Percentiles rank a stretch among this genome's conserved stretches.
phyloP scores from a whole-genome alignment of 148 eudicot genomes.

The Beta vulgaris region DNA sequence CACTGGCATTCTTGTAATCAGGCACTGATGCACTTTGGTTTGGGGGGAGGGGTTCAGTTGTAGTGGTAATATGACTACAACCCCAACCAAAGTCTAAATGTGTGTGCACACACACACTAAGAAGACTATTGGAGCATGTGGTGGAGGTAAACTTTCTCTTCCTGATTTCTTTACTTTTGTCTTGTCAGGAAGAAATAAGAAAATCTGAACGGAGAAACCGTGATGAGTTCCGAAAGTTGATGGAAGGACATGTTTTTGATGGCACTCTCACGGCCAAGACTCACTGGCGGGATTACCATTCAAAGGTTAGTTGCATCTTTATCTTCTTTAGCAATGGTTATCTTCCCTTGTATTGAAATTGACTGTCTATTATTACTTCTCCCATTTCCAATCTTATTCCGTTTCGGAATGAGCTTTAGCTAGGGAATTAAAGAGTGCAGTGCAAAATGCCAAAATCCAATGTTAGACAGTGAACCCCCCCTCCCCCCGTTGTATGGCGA shows the following conservation, averaged over 20 bases:
- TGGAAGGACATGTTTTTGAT: slow-evolving; percentile 78
- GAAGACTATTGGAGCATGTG: not conserved
- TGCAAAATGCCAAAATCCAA: not conserved
- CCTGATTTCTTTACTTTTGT: not conserved
- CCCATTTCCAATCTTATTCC: not conserved
- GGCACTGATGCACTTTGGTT: not conserved
- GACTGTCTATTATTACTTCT: not conserved
- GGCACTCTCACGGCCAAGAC: slow-evolving; percentile 67
- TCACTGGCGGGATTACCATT: slow-evolving; percentile 83
- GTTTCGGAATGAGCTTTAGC: not conserved
- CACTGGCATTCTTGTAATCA: not conserved
- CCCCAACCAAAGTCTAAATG: not conserved
- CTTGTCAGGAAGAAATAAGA: slow-evolving; percentile 72
- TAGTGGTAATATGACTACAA: too few species aligned
- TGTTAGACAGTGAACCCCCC: not conserved
- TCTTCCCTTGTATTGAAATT: not conserved
- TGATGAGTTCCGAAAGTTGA: slow-evolving; percentile 88
- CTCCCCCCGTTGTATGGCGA: not conserved
- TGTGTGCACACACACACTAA: not conserved
- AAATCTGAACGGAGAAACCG: slow-evolving; percentile 91
- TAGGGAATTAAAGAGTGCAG: slow-evolving; percentile 4
- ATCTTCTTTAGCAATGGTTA: not conserved
- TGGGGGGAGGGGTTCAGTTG: not conserved
- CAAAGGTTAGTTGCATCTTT: slow-evolving; percentile 50
- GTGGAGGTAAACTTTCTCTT: not conserved